Percentiles rank a stretch among this genome's conserved stretches.
Conservation (phyloP, 257 asterid species). For the Pogostemon cablin region DNA sequence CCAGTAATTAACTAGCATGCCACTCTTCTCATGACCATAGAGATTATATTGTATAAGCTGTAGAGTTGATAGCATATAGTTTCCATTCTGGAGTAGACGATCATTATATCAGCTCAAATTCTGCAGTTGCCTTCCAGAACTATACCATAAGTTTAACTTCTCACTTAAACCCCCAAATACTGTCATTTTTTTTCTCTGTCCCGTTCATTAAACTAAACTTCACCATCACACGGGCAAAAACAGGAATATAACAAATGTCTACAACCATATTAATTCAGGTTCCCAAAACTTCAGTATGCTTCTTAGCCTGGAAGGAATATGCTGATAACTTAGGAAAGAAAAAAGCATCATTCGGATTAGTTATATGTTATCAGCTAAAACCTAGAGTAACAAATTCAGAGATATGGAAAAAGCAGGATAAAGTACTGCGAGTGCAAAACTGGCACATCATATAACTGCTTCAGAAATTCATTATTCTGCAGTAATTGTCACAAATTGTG, state of each 20-base stretch:
- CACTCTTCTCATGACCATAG: not conserved
- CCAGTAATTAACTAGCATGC: not conserved
- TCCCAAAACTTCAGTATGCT: not conserved
- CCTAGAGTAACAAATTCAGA: not conserved
- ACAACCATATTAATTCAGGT: not conserved
- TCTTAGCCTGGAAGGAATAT: not conserved
- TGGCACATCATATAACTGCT: constrained; percentile 1
- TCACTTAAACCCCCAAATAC: too few relatives aligned
- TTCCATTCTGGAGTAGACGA: constrained; percentile 5
- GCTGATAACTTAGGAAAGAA: not conserved
- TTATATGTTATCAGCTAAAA: constrained; percentile 18
- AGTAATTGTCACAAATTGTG: not conserved
- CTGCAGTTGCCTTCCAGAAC: not conserved
- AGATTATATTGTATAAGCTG: not conserved
- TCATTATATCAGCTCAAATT: constrained; percentile 21
- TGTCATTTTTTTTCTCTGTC: not conserved
- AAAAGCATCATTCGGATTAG: not conserved
- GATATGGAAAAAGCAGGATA: not conserved
- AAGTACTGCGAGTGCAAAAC: constrained; percentile 14
- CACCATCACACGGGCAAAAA: not conserved
- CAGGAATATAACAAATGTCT: not conserved
- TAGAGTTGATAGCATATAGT: constrained; percentile 5
- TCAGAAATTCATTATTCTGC: not conserved
- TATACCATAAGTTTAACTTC: too few relatives aligned
- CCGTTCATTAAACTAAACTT: not conserved